Evolutionary conservation across 139 green algal species (phyloP), one percentile per base, ranked within the genome.

Genomic region (Deuterostichococcus epilithicus): DNA sequence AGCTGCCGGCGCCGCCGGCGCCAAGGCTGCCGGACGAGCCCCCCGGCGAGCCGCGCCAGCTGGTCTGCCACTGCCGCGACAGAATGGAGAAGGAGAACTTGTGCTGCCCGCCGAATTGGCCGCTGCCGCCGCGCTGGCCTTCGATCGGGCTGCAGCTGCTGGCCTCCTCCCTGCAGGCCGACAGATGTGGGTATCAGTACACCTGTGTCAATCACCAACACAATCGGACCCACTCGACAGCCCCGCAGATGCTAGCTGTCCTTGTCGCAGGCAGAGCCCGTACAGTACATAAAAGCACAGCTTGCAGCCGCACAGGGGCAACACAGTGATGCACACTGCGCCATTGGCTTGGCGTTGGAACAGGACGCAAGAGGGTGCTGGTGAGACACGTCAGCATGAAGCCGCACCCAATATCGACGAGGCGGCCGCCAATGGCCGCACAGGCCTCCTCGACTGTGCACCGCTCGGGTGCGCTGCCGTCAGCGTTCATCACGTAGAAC

Each of bases 401-500:
- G 25, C 18, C 32, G 13, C 63, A 33, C 5, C 3, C 33, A 18
- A 22, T 72, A 18, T 72, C 13, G 15, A 72, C 35, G 66, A 39
- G 33, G 66, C 66, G n/a, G 33, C 66, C 35, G 33, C 33, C 66
- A 28, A 39, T 44, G 28, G 5, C 22, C 15, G 33, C 26, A 18
- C 38, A 65, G 28, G 8, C 73, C 30, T 67, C 18, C 59, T 38
- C 28, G 22, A 58, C 73, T 5, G 28, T 63, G 34, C 52, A 73
- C 45, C 75, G 82, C 67, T 86, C 77, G 2, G 83, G 83, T 13
- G 79, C 73, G 28, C 39, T 70, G 13, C 79, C 80, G 2, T 39
- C 23, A 0, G 74, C 77, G 47, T 80, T 76, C 84, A 89, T 91
- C 30, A 91, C 83, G 47, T 90, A 91, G 35, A 91, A 86, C 34